Evolutionary conservation across 345 rosid species (phyloP).

Genomic region (Eucalyptus marginata): DNA sequence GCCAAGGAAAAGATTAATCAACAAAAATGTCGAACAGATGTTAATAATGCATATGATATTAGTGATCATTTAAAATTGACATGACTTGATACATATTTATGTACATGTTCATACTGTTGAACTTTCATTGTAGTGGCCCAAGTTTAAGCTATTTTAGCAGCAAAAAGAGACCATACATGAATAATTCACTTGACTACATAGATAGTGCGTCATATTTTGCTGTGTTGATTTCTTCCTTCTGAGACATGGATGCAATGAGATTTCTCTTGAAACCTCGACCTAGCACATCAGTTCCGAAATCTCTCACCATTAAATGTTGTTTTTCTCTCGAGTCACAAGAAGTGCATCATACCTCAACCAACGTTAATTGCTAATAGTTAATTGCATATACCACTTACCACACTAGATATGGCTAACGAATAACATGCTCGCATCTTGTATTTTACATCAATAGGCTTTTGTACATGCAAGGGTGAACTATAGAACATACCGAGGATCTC

Average conservation of each 20-base stretch:
- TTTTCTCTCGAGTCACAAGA: background rate
- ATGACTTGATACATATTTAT: background rate
- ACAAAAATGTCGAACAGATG: background rate
- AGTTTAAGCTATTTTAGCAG: background rate
- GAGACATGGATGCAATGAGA: background rate
- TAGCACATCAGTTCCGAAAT: background rate
- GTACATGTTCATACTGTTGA: background rate
- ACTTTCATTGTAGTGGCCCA: background rate
- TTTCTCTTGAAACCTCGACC: background rate
- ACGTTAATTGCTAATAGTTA: background rate
- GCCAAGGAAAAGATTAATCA: background rate
- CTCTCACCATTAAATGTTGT: background rate
- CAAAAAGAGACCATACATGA: background rate
- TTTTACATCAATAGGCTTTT: background rate
- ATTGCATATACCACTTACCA: background rate
- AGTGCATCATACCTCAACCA: background rate
- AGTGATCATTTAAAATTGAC: background rate
- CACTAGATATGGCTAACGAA: background rate
- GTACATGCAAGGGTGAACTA: background rate
- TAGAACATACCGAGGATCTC: background rate
- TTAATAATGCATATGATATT: background rate
- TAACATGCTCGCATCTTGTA: background rate
- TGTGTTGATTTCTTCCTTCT: rapidly evolving
- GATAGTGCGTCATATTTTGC: background rate
- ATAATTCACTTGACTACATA: too few relatives aligned